phyloP scores from a whole-genome alignment of 306 rosid genomes.

The Gastrolobium villosum region DNA sequence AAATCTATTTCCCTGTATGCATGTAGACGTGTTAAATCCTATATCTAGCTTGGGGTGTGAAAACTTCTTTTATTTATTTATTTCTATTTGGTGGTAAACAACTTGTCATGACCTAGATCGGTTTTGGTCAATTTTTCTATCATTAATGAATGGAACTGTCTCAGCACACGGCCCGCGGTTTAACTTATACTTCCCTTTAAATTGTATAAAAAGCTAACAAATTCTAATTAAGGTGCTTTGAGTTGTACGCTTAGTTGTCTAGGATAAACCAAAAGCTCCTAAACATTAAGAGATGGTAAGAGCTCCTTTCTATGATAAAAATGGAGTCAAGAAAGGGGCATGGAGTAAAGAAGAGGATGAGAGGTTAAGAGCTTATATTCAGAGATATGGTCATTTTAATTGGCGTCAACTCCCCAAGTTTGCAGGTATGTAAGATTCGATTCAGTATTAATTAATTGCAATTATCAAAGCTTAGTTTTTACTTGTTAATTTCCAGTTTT shows the following conservation, averaged over 20 bases:
- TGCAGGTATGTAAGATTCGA: constrained; percentile 58
- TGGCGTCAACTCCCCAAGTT: constrained; percentile 78
- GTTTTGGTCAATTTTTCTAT: constrained; percentile 18
- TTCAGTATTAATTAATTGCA: background rate
- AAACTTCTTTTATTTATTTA: background rate
- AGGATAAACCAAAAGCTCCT: constrained; percentile 13
- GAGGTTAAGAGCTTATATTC: constrained; percentile 61
- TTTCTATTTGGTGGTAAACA: constrained; percentile 2
- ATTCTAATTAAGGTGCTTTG: background rate
- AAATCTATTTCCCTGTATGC: no score
- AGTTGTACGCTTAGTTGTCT: constrained; percentile 24
- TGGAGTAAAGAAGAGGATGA: constrained; percentile 82
- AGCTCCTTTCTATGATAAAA: constrained; percentile 69
- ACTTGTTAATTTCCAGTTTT: background rate
- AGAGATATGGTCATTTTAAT: constrained; percentile 64
- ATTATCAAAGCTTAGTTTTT: constrained; percentile 2
- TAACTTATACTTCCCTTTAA: background rate
- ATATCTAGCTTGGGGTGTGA: background rate
- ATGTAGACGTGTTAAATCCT: no score
- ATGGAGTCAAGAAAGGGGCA: constrained; percentile 79
- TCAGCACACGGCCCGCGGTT: constrained; percentile 4
- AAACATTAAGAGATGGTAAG: constrained; percentile 61
- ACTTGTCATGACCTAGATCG: constrained; percentile 15
- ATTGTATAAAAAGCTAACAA: constrained; percentile 10
- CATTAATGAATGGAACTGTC: background rate